Evolutionary conservation across 768 basidiomycete genomes (phyloP).

Genomic region (Leccinellum luteum): DNA sequence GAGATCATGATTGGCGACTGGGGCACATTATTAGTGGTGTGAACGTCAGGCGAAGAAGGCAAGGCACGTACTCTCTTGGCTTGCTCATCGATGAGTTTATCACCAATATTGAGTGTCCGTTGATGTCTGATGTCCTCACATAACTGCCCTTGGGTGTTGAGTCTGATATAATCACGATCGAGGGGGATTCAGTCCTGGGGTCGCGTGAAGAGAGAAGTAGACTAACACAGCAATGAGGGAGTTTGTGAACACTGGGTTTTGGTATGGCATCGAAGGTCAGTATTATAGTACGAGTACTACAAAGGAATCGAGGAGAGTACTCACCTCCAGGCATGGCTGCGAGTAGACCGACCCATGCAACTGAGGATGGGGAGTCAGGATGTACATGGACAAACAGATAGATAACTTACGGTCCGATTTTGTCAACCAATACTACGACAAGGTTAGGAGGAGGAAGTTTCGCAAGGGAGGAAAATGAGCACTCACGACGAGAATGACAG

Average conservation of each 20-base stretch:
- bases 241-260: constrained; percentile 19
- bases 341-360: constrained; percentile 16
- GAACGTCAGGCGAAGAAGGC: background rate
- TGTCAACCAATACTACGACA: constrained; percentile 18
- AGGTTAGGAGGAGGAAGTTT: background rate
- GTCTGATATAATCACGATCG: background rate
- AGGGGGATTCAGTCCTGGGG: background rate
- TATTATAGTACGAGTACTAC: too few relatives aligned
- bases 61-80: constrained; percentile 7
- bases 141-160: constrained; percentile 11
- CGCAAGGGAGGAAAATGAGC: background rate
- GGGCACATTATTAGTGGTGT: background rate
- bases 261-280: background rate
- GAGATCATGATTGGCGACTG: constrained; percentile 18
- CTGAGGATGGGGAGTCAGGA: background rate
- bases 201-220: background rate
- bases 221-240: constrained; percentile 18
- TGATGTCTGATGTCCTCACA: constrained; percentile 14
- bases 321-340: constrained; percentile 20
- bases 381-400: background rate
- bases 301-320: background rate
- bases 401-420: constrained; percentile 9
- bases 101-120: background rate
- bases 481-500: constrained; percentile 13
- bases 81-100: constrained; percentile 4